A percentile compares a stretch with the other conserved stretches of the same genome.
Evolutionary conservation across 164 flowering plant species (phyloP).

Genomic region (Umbellularia californica): DNA sequence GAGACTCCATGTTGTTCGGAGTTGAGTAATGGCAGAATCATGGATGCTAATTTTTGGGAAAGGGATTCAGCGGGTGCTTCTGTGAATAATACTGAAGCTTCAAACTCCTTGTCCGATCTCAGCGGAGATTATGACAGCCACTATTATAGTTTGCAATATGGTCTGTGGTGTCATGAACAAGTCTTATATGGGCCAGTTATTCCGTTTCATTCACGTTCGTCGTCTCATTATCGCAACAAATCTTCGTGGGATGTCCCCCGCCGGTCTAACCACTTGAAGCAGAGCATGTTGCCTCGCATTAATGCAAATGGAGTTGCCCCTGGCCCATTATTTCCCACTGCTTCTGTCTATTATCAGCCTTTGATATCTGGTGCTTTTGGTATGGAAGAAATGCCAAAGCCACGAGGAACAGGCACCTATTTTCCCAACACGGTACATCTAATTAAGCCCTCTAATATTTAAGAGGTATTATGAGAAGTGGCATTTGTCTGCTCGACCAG

Average conservation of each 20-base stretch:
- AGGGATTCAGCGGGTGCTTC: slow-evolving; percentile 6
- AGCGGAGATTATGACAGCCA: slow-evolving; percentile 50
- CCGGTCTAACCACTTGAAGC: slow-evolving; percentile 29
- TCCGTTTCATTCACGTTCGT: slow-evolving; percentile 10
- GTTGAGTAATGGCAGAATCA: not conserved
- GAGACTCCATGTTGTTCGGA: not conserved
- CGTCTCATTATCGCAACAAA: slow-evolving; percentile 6
- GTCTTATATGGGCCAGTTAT: slow-evolving; percentile 16
- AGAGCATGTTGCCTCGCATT: slow-evolving; percentile 23
- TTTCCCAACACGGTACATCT: slow-evolving; percentile 66
- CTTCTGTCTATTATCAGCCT: slow-evolving; percentile 18
- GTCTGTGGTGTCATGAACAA: slow-evolving; percentile 32
- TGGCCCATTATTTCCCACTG: slow-evolving; percentile 33
- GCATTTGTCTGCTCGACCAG: not conserved
- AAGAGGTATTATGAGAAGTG: not conserved
- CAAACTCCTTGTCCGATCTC: slow-evolving; percentile 39
- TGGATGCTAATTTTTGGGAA: slow-evolving; percentile 11
- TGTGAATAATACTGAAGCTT: slow-evolving; percentile 22
- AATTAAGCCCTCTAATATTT: not conserved
- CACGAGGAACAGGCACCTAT: slow-evolving; percentile 77
- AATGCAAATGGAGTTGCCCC: slow-evolving; percentile 39
- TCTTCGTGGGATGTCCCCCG: slow-evolving; percentile 29
- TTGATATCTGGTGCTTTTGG: slow-evolving; percentile 34
- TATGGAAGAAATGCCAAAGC: slow-evolving; percentile 54
- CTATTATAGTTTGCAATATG: slow-evolving; percentile 33